A percentile compares a stretch with the other conserved stretches of the same genome.
Evolutionary conservation across 208 protist species (phyloP).

Genomic region (Acanthamoeba polyphaga): DNA sequence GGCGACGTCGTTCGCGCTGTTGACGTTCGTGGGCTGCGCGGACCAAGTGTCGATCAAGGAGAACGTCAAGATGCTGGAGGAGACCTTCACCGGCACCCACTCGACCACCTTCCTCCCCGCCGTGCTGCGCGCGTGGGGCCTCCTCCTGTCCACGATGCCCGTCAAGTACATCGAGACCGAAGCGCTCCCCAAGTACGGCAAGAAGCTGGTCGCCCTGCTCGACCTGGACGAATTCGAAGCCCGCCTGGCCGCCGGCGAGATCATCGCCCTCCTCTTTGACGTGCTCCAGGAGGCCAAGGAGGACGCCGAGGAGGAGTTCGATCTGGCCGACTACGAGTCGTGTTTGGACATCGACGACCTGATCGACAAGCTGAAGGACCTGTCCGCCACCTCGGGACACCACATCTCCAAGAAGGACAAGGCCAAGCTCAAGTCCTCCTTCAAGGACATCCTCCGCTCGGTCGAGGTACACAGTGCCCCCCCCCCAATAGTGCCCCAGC

Average conservation of each 20-base stretch:
- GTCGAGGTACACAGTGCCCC: not conserved
- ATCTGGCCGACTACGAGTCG: slow-evolving; percentile 23
- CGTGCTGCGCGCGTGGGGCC: slow-evolving; percentile 2
- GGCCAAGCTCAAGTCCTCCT: slow-evolving; percentile 59
- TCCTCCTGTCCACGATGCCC: slow-evolving; percentile 48
- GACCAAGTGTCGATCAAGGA: slow-evolving; percentile 53
- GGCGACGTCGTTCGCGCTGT: slow-evolving; percentile 26
- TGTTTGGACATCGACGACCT: slow-evolving; percentile 36
- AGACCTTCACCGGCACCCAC: not conserved
- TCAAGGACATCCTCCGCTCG: slow-evolving; percentile 62
- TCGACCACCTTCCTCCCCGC: not conserved
- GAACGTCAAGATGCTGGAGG: slow-evolving; percentile 41
- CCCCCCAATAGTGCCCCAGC: not conserved
- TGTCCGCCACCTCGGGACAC: slow-evolving; percentile 45
- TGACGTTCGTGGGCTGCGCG: slow-evolving; percentile 44
- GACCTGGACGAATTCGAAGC: slow-evolving; percentile 53
- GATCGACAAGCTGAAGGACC: slow-evolving; percentile 26
- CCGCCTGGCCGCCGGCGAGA: slow-evolving; percentile 31
- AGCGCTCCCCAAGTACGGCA: slow-evolving; percentile 59
- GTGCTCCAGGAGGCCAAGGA: slow-evolving; percentile 36
- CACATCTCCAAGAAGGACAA: slow-evolving; percentile 61
- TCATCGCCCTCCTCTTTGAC: slow-evolving; percentile 41
- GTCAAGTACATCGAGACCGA: slow-evolving; percentile 25
- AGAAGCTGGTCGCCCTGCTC: slow-evolving; percentile 47
- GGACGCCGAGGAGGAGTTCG: slow-evolving; percentile 18